Evolutionary conservation across 305 asterid genomes (phyloP), one percentile per base, ranked within the genome.

Genomic region (Solanum aculeatissimum): DNA sequence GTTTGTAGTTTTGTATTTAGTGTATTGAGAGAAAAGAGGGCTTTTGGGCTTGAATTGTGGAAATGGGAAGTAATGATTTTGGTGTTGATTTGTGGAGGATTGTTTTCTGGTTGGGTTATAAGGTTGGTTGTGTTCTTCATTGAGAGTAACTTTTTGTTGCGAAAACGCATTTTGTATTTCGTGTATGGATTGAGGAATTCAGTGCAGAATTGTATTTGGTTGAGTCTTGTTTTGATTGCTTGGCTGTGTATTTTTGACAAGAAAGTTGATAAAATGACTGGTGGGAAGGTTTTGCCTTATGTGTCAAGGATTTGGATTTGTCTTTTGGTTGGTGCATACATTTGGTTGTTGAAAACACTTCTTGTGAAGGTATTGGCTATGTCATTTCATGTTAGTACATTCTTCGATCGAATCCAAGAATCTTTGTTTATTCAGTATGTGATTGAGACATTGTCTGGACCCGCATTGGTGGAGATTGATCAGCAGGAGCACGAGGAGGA

Each of bases 361-460:
- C 86, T 93, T 15, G 97, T 95, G 18, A 95, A 96, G 90, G 98
- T 93, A 32, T 63, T 96, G 4, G 99, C 99, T 2, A 93, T 97
- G 10, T 91, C 96, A 2, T 96, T 96, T 62, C 99, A 96, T 66
- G 98, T 96, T 10, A 95, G 93, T 85, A 93, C 98, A 0, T 96
- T 92, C 83, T 96, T 96, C 21, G 98, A 96, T 57, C 91, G 98
- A 84, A 95, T 95, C 86, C 99, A 93, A 55, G 99, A 93, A 49
- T 85, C 97, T 9, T 82, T 95, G 91, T 95, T 95, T 86, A 92
- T 92, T 87, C 99, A 94, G 16, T 95, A 94, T 79, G 97, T 92
- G 75, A 95, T 94, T 13, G 92, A 91, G 92, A 92, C 93, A 0
- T 89, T 94, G 11, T 92, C 98, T 0, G 99, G 98, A 45, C 95